A percentile compares a stretch with the other conserved stretches of the same genome.
Conservation (phyloP, 2,329 filamentous ascomycete genomes). For the Diatrype stigma region DNA sequence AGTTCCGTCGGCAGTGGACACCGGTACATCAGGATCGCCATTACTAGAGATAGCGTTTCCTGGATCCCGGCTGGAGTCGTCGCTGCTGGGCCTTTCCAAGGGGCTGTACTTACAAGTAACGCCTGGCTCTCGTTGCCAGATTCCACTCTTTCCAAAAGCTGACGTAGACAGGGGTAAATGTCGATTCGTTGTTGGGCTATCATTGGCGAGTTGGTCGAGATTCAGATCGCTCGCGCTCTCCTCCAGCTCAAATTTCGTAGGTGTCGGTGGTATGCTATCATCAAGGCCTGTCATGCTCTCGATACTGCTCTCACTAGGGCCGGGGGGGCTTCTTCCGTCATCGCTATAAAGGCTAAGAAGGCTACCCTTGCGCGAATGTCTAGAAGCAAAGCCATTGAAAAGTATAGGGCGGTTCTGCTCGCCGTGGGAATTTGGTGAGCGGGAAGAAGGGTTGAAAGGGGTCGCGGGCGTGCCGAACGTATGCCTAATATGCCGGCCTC, state of each 20-base stretch:
- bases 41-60: conserved; percentile 13
- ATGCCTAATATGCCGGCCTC: conserved; percentile 60
- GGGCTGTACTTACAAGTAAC: conserved; percentile 40
- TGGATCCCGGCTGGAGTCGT: conserved; percentile 7
- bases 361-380: conserved; percentile 56
- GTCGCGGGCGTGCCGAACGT: conserved; percentile 78
- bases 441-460: conserved; percentile 63
- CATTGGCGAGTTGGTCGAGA: conserved; percentile 34
- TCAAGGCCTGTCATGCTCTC: conserved; percentile 40
- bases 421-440: conserved; percentile 45
- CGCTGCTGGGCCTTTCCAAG: conserved; percentile 16
- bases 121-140: conserved; percentile 20
- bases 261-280: conserved; percentile 82
- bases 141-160: conserved; percentile 26
- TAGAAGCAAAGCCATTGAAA: conserved; percentile 55
- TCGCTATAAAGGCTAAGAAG: conserved; percentile 79
- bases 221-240: conserved; percentile 29
- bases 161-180: conserved; percentile 40
- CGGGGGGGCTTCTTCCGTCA: conserved; percentile 58
- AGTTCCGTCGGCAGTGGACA: conserved; percentile 28
- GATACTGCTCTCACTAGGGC: conserved; percentile 14
- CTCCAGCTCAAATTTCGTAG: conserved; percentile 67
- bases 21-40: conserved; percentile 23
- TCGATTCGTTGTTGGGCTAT: conserved; percentile 46
- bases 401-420: conserved; percentile 59